Evolutionary conservation across 805 yeast species (phyloP).

Genomic region (Debaryomyces tyrocola): DNA sequence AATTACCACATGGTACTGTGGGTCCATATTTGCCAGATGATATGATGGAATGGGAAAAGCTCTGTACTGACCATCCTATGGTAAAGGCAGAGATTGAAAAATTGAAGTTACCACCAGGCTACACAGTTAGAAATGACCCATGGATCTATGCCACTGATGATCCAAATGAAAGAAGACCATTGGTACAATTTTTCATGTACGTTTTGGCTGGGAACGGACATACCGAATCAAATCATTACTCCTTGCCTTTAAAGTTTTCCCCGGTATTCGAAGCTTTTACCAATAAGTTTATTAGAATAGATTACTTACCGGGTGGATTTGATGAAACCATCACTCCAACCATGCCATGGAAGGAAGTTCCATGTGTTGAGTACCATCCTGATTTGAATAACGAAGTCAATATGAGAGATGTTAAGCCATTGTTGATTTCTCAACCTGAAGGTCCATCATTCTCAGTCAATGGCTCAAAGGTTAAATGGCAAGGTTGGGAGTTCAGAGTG

Average conservation of each 20-base stretch:
- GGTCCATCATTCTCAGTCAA: slow-evolving; percentile 69
- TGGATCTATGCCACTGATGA: slow-evolving; percentile 88
- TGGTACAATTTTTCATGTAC: slow-evolving; percentile 75
- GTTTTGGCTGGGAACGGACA: slow-evolving; percentile 62
- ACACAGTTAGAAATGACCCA: slow-evolving; percentile 63
- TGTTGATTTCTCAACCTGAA: slow-evolving; percentile 70
- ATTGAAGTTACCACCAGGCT: slow-evolving; percentile 59
- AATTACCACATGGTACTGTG: slow-evolving; percentile 58
- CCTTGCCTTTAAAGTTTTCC: slow-evolving; percentile 69
- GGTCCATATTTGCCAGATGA: slow-evolving; percentile 77
- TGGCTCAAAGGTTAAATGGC: slow-evolving; percentile 70
- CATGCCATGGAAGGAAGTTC: slow-evolving; percentile 58
- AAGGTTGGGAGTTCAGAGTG: slow-evolving; percentile 79
- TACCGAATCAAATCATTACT: slow-evolving; percentile 72
- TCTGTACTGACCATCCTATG: slow-evolving; percentile 52
- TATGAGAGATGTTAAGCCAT: slow-evolving; percentile 64
- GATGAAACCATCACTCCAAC: slow-evolving; percentile 63
- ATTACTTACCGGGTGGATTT: slow-evolving; percentile 68
- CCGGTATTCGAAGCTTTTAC: slow-evolving; percentile 69
- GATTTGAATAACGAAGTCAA: slow-evolving; percentile 56
- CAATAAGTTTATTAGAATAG: slow-evolving; percentile 65
- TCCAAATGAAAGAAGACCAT: slow-evolving; percentile 56
- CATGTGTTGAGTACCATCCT: slow-evolving; percentile 71
- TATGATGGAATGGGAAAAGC: slow-evolving; percentile 51
- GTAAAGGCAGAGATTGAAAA: slow-evolving; percentile 66